Conservation (phyloP, 768 basidiomycete genomes). For the Ephemerocybe angulata region DNA sequence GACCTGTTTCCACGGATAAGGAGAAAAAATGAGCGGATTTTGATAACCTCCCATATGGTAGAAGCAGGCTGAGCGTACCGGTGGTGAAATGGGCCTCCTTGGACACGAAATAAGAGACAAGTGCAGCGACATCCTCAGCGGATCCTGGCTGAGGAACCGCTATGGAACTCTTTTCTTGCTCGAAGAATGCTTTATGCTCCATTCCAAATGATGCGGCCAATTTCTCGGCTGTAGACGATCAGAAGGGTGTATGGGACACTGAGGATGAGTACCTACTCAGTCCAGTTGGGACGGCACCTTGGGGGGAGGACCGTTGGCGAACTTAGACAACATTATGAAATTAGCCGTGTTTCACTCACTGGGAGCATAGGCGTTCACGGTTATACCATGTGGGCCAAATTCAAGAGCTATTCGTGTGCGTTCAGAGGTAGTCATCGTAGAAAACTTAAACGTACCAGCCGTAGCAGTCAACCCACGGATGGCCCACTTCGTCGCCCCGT, state of each 20-base stretch:
- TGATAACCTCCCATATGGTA: too few species aligned
- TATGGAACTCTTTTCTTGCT: too few species aligned
- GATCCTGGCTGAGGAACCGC: too few species aligned
- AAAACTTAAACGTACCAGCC: constrained; percentile 26
- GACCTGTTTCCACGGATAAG: too few species aligned
- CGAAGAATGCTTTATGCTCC: not conserved
- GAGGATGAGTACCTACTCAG: not conserved
- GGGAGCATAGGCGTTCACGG: constrained; percentile 41
- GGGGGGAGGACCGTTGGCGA: too few species aligned
- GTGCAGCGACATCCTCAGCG: constrained; percentile 14
- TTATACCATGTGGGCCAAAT: constrained; percentile 34
- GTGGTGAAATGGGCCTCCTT: constrained; percentile 17
- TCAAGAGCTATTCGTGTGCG: constrained; percentile 28
- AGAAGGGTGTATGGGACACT: not conserved
- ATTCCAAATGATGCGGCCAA: not conserved
- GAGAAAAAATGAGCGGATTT: too few species aligned
- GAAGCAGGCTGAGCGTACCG: constrained; percentile 10
- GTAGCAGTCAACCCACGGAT: constrained; percentile 37
- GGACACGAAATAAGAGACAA: constrained; percentile 21
- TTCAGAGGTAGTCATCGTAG: not conserved
- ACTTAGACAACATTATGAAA: too few species aligned
- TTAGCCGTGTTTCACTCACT: constrained; percentile 17
- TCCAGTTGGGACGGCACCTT: too few species aligned
- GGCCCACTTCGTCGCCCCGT: constrained; percentile 37
- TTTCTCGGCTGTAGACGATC: not conserved